These are phyloP conservation scores for Capronia americana DNA, from an alignment of 2,329 filamentous ascomycete species.

Conservation along the genomic window DNA sequence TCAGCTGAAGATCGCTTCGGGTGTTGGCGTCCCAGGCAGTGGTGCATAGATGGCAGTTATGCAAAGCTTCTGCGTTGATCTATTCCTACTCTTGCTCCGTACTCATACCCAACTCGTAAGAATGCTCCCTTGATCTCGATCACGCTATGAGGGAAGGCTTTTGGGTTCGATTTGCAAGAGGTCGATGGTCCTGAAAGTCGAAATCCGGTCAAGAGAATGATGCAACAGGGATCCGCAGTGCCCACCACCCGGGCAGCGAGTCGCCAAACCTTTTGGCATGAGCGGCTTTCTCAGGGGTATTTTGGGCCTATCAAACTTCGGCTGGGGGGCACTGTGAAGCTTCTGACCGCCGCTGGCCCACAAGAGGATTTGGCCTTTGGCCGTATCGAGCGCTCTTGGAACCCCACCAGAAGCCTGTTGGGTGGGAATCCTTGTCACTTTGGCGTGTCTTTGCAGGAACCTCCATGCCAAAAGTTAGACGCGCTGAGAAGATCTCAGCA, in stretches of 20 bases:
- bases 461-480: conserved; percentile 1
- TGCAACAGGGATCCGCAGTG: not conserved
- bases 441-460: conserved; percentile 9
- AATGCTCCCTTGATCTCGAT: not conserved
- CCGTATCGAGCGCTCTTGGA: not conserved
- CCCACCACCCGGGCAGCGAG: not conserved
- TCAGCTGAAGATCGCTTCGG: not conserved
- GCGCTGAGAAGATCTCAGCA: not conserved
- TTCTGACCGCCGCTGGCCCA: not conserved
- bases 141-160: not conserved
- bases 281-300: not conserved
- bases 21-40: not conserved
- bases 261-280: not conserved
- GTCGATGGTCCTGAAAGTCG: not conserved
- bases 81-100: not conserved
- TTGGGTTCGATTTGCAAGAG: not conserved
- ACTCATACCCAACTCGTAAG: not conserved
- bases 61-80: not conserved
- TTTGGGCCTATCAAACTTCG: not conserved
- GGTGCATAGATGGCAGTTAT: not conserved
- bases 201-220: conserved; percentile 2
- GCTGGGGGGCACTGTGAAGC: not conserved
- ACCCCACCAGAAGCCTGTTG: conserved; percentile 8
- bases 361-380: not conserved
- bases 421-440: conserved; percentile 8